Evolutionary conservation across 2,329 filamentous ascomycete species (phyloP).

Genomic region (Penicillium verrucosum): DNA sequence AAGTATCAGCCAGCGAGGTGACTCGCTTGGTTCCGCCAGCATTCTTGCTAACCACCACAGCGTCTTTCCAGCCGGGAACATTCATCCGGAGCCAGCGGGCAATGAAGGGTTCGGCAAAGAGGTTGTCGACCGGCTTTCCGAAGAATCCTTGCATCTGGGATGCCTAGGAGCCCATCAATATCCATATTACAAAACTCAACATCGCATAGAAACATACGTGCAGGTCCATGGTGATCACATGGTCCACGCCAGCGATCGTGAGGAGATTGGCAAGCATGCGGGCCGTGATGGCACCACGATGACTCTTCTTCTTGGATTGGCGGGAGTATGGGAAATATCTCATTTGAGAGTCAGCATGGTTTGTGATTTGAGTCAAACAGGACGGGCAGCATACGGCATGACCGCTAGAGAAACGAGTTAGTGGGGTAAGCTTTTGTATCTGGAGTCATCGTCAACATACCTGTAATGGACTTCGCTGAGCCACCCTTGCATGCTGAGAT

Average conservation of each 20-base stretch:
- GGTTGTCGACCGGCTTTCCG: slow-evolving; percentile 93
- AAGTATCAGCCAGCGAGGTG: slow-evolving; percentile 87
- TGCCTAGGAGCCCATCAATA: slow-evolving; percentile 46
- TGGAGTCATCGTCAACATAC: slow-evolving; percentile 51
- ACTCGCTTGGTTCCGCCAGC: slow-evolving; percentile 95
- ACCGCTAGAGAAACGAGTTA: slow-evolving; percentile 34
- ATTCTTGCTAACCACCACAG: slow-evolving; percentile 97
- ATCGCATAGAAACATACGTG: slow-evolving; percentile 56
- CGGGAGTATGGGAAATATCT: slow-evolving; percentile 97
- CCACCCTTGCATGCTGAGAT: slow-evolving; percentile 98
- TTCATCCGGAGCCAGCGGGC: slow-evolving; percentile 93
- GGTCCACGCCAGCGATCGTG: slow-evolving; percentile 88
- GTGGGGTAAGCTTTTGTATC: slow-evolving; percentile 16
- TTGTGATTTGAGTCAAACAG: slow-evolving; percentile 26
- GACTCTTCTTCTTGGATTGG: slow-evolving; percentile 98
- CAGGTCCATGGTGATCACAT: slow-evolving; percentile 95
- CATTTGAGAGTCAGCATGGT: slow-evolving; percentile 39
- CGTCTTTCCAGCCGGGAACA: slow-evolving; percentile 78
- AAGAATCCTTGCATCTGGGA: slow-evolving; percentile 99
- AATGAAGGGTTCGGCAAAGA: slow-evolving; percentile 92
- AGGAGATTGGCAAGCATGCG: slow-evolving; percentile 96
- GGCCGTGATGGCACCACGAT: slow-evolving; percentile 92
- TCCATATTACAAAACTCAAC: slow-evolving; percentile 1
- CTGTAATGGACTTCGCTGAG: slow-evolving; percentile 93
- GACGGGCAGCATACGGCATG: slow-evolving; percentile 45